These are phyloP conservation scores for Dentipellis fragilis DNA, from an alignment of 768 basidiomycete species.

Conservation along the genomic window DNA sequence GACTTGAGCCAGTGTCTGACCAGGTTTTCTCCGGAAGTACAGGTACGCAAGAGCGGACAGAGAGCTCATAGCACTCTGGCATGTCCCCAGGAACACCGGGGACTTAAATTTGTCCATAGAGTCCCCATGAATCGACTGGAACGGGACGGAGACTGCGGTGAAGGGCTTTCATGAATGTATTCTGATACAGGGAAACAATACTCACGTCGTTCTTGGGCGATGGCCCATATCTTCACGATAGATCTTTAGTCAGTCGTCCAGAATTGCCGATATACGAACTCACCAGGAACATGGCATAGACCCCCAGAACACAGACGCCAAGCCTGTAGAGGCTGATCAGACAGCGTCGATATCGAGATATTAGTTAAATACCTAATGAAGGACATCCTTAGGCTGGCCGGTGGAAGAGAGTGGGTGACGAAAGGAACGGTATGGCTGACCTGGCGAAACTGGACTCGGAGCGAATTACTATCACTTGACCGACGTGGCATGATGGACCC, in stretches of 20 bases:
- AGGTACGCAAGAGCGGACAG: slow-evolving; percentile 74
- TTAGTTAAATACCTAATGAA: too few relatives aligned
- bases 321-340: slow-evolving; percentile 22
- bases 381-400: too few relatives aligned
- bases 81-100: slow-evolving; percentile 75
- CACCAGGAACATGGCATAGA: slow-evolving; percentile 15
- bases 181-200: slow-evolving; percentile 1
- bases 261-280: neutral
- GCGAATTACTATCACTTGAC: too few relatives aligned
- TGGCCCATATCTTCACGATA: slow-evolving; percentile 67
- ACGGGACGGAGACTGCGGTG: slow-evolving; percentile 72
- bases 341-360: too few relatives aligned
- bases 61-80: slow-evolving; percentile 72
- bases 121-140: slow-evolving; percentile 54
- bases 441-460: too few relatives aligned
- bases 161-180: neutral
- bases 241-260: neutral
- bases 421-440: too few relatives aligned
- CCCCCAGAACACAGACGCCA: slow-evolving; percentile 20
- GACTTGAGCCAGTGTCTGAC: slow-evolving; percentile 40
- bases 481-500: too few relatives aligned
- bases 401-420: too few relatives aligned
- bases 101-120: slow-evolving; percentile 73
- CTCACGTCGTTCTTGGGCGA: slow-evolving; percentile 89
- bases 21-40: slow-evolving; percentile 44